phyloP scores from a whole-genome alignment of 2,329 filamentous ascomycete genomes.

The Trichoderma sp. region DNA sequence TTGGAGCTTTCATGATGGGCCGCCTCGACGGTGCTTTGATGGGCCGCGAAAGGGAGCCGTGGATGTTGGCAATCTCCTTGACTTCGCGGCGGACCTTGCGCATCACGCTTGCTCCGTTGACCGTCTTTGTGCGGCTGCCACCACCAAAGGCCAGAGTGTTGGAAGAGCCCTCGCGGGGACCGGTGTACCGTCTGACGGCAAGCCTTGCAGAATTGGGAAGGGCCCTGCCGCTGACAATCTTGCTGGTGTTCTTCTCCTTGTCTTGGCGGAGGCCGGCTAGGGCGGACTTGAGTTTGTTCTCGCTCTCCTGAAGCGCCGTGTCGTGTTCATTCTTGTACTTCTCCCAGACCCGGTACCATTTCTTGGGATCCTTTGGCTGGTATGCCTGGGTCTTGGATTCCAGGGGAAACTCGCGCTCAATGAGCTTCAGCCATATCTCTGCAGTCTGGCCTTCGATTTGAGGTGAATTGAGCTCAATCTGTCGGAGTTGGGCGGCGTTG shows the following conservation, averaged over 20 bases:
- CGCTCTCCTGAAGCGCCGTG: constrained; percentile 56
- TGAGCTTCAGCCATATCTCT: constrained; percentile 76
- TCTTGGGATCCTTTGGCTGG: constrained; percentile 61
- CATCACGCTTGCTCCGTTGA: constrained; percentile 52
- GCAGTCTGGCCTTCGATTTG: constrained; percentile 67
- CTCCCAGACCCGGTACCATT: constrained; percentile 77
- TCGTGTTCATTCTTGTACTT: constrained; percentile 61
- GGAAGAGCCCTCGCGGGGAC: constrained; percentile 29
- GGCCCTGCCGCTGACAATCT: constrained; percentile 50
- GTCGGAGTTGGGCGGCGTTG: constrained; percentile 68
- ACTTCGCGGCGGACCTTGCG: constrained; percentile 56
- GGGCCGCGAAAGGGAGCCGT: constrained; percentile 43
- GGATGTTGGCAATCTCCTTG: constrained; percentile 48
- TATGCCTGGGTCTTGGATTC: constrained; percentile 60
- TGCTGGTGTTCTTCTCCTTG: constrained; percentile 55
- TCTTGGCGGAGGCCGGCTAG: constrained; percentile 56
- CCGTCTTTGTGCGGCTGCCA: constrained; percentile 52
- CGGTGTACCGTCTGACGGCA: constrained; percentile 29
- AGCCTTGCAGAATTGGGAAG: constrained; percentile 44
- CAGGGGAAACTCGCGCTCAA: constrained; percentile 70
- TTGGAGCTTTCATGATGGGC: constrained; percentile 48
- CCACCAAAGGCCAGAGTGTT: constrained; percentile 43
- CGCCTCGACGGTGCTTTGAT: constrained; percentile 29
- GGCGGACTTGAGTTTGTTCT: constrained; percentile 54
- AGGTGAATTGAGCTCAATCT: constrained; percentile 71